Conservation (phyloP, 192 early-diverging fungal genomes). For the Coemansia sp. region DNA sequence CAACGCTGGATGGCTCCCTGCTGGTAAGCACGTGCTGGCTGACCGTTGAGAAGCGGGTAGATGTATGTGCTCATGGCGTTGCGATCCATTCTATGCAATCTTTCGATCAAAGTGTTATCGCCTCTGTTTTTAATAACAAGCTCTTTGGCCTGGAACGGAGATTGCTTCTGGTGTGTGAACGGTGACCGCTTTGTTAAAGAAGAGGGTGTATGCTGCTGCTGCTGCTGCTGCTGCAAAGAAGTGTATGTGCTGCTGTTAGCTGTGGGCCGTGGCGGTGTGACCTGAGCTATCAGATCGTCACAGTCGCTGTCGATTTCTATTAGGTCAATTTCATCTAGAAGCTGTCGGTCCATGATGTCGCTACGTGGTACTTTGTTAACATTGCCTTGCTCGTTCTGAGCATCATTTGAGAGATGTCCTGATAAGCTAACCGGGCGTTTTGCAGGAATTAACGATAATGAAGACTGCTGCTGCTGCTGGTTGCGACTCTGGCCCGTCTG, state of each 20-base stretch:
- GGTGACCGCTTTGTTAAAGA: background rate
- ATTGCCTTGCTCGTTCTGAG: slow-evolving; percentile 8
- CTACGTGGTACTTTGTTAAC: slow-evolving; percentile 18
- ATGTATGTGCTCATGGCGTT: slow-evolving; percentile 39
- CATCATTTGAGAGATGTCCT: background rate
- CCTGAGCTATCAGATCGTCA: slow-evolving; percentile 17
- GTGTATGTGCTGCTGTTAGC: background rate
- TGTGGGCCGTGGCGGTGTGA: background rate
- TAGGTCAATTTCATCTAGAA: slow-evolving; percentile 15
- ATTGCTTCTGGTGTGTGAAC: background rate
- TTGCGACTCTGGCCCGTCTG: background rate
- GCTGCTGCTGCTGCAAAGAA: background rate
- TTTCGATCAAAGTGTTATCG: slow-evolving; percentile 44
- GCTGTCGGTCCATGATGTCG: background rate
- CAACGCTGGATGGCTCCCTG: slow-evolving; percentile 77
- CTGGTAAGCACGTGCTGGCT: slow-evolving; percentile 78
- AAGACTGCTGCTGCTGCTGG: background rate
- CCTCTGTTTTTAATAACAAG: slow-evolving; percentile 27
- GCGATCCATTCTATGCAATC: slow-evolving; percentile 29
- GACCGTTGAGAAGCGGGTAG: slow-evolving; percentile 47
- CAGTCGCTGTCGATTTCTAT: slow-evolving; percentile 32
- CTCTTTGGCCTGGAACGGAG: slow-evolving; percentile 24
- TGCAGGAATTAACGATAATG: background rate
- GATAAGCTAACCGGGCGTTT: slow-evolving; percentile 9
- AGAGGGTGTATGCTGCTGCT: background rate